Percentiles rank a stretch among this genome's conserved stretches.
Evolutionary conservation across 768 basidiomycete species (phyloP).

Genomic region (Panellus pusillus): DNA sequence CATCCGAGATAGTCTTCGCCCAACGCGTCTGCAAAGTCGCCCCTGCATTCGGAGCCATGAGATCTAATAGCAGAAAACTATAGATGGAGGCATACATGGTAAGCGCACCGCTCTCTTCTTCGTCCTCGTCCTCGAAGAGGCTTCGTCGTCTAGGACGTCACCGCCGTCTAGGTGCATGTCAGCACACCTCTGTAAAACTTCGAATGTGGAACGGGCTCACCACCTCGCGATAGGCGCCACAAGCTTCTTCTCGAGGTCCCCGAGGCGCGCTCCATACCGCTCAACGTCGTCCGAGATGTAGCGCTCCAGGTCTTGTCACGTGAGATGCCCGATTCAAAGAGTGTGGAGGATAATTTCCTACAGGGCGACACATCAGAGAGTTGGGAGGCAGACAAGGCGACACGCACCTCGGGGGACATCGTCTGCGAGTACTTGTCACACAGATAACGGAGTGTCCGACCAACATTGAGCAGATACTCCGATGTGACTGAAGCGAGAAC

Average conservation of each 20-base stretch:
- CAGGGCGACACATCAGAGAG: not conserved
- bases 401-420: conserved; percentile 82
- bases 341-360: conserved; percentile 94
- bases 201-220: conserved; percentile 38
- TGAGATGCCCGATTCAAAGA: conserved; percentile 82
- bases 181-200: not conserved
- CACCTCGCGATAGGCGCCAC: conserved; percentile 78
- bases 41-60: conserved; percentile 40
- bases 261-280: conserved; percentile 72
- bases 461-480: conserved; percentile 84
- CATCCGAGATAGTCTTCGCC: conserved; percentile 91
- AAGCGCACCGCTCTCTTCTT: conserved; percentile 63
- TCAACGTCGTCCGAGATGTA: conserved; percentile 90
- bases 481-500: conserved; percentile 74
- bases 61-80: conserved; percentile 3
- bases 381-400: not conserved
- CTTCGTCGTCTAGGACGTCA: conserved; percentile 59
- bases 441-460: conserved; percentile 79
- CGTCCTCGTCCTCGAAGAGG: conserved; percentile 59
- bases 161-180: conserved; percentile 36
- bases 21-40: conserved; percentile 83
- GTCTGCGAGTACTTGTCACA: conserved; percentile 75
- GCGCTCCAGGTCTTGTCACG: conserved; percentile 73
- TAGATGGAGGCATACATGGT: conserved; percentile 43
- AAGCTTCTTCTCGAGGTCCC: conserved; percentile 85